These are phyloP conservation scores for Fusarium falciforme DNA, from an alignment of 2,329 filamentous ascomycete genomes.

Conservation along the genomic window DNA sequence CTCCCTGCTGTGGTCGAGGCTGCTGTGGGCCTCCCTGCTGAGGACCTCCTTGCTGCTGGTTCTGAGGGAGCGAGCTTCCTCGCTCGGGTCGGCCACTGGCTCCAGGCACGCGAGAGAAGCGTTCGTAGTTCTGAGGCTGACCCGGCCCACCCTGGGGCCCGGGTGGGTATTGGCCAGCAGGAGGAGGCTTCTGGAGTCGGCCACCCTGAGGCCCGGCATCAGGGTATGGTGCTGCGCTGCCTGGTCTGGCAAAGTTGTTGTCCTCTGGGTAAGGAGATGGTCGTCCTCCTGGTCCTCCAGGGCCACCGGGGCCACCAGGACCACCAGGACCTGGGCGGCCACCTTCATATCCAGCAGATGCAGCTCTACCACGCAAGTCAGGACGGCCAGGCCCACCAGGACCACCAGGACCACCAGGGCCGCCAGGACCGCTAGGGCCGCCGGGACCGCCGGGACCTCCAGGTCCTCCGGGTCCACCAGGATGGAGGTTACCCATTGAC, in stretches of 20 bases:
- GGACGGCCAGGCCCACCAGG: constrained; percentile 23
- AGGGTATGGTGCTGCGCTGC: constrained; percentile 40
- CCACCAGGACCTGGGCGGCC: constrained; percentile 27
- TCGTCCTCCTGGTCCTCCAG: constrained; percentile 34
- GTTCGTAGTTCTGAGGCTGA: constrained; percentile 42
- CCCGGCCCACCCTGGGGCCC: constrained; percentile 12
- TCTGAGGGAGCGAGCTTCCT: constrained; percentile 48
- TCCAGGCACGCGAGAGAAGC: constrained; percentile 48
- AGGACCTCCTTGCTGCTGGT: constrained; percentile 15
- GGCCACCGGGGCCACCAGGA: constrained; percentile 30
- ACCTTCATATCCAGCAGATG: constrained; percentile 58
- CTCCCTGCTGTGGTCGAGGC: constrained; percentile 6
- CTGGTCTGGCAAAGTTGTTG: constrained; percentile 35
- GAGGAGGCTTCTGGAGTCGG: constrained; percentile 44
- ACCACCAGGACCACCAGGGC: constrained; percentile 5
- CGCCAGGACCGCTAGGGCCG: constrained; percentile 55
- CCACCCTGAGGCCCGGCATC: constrained; percentile 49
- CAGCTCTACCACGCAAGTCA: constrained; percentile 56
- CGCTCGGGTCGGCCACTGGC: constrained; percentile 48
- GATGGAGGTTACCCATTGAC: constrained; percentile 60
- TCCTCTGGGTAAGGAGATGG: constrained; percentile 43
- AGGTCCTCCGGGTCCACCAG: constrained; percentile 42
- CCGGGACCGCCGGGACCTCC: constrained; percentile 57
- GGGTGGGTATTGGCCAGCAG: constrained; percentile 38
- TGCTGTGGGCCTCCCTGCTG: constrained; percentile 1